These are phyloP conservation scores for Salix viminalis DNA, from an alignment of 345 rosid species.

Conservation along the genomic window DNA sequence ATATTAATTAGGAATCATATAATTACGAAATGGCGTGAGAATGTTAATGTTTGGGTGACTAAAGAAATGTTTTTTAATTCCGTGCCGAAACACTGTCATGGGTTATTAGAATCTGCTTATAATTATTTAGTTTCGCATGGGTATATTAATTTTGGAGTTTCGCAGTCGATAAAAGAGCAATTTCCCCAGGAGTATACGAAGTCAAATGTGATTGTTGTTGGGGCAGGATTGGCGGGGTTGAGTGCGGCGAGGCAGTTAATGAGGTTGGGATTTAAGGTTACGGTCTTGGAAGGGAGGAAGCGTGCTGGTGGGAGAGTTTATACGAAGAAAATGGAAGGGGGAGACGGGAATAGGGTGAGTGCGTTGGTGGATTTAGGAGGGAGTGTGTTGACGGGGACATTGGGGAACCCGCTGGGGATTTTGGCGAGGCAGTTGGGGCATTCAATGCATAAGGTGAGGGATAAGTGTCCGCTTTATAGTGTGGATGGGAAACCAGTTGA, in stretches of 20 bases:
- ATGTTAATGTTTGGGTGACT: conserved; percentile 58
- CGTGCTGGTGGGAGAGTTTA: conserved; percentile 96
- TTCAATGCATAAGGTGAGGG: conserved; percentile 77
- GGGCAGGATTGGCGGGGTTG: conserved; percentile 88
- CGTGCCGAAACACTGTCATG: conserved; percentile 63
- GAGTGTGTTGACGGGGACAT: conserved; percentile 86
- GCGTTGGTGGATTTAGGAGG: conserved; percentile 98
- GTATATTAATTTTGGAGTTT: conserved; percentile 81
- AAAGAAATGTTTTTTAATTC: conserved; percentile 68
- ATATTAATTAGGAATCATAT: conserved; percentile 87
- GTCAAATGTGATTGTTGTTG: conserved; percentile 59
- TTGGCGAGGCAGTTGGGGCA: conserved; percentile 77
- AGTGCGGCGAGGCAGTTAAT: conserved; percentile 84
- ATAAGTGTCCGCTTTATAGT: conserved; percentile 83
- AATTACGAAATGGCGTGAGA: conserved; percentile 81
- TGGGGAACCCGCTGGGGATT: conserved; percentile 91
- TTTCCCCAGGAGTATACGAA: conserved; percentile 49
- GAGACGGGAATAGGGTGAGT: conserved; percentile 41
- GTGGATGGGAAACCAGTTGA: conserved; percentile 82
- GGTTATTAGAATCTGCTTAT: conserved; percentile 74
- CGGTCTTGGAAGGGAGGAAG: conserved; percentile 94
- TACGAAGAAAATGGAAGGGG: conserved; percentile 93
- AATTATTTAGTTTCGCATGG: conserved; percentile 71
- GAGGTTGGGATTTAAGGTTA: conserved; percentile 86
- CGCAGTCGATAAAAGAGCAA: conserved; percentile 67